A percentile compares a stretch with the other conserved stretches of the same genome.
Conservation (phyloP, 2,329 filamentous ascomycete genomes). For the Talaromyces sp. region DNA sequence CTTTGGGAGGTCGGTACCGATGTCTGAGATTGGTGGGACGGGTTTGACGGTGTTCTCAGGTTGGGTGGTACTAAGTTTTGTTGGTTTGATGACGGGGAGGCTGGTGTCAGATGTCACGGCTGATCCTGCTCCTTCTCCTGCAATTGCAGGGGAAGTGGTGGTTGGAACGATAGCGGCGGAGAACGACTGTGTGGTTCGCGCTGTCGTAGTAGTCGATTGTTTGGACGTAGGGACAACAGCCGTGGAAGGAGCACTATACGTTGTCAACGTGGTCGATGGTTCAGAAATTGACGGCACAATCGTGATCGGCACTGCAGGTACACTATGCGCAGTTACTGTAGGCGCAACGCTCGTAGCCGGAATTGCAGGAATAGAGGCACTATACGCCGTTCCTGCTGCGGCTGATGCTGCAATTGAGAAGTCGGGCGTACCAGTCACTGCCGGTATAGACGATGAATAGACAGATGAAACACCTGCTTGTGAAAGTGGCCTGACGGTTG, state of each 20-base stretch:
- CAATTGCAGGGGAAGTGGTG: not conserved
- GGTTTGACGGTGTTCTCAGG: constrained; percentile 1
- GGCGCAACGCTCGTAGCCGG: not conserved
- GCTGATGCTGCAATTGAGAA: not conserved
- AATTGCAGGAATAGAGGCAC: not conserved
- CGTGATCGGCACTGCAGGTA: not conserved
- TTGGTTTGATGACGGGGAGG: not conserved
- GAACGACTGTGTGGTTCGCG: not conserved
- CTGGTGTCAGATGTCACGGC: not conserved
- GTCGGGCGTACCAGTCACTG: not conserved
- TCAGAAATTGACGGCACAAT: not conserved
- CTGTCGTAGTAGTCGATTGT: not conserved
- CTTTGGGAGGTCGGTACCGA: too few relatives aligned
- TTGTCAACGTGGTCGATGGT: not conserved
- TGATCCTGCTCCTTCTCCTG: not conserved
- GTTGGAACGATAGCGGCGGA: not conserved
- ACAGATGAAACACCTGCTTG: not conserved
- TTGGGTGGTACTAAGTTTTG: not conserved
- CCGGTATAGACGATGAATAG: not conserved
- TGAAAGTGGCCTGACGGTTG: not conserved
- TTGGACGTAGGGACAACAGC: not conserved
- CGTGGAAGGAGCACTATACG: not conserved
- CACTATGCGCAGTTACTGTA: not conserved
- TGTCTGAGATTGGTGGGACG: not conserved
- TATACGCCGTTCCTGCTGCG: not conserved